phyloP scores from a whole-genome alignment of 441 rosid genomes.

The Euphorbia schlechtendalii region DNA sequence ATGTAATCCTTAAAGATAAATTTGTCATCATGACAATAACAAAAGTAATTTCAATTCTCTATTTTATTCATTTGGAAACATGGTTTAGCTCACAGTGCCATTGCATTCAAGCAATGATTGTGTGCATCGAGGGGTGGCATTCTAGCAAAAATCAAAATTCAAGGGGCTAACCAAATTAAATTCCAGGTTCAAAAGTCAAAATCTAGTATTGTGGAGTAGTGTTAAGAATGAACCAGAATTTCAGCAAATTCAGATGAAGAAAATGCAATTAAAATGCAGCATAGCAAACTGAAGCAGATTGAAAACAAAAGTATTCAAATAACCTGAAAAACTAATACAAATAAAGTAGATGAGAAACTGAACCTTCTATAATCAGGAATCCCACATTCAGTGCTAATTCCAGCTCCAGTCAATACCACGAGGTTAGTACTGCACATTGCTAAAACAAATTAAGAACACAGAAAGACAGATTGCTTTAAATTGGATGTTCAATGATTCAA shows the following conservation, averaged over 20 bases:
- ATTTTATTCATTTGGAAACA: too few species aligned
- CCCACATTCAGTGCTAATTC: constrained; percentile 88
- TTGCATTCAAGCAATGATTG: neutral
- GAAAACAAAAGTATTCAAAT: neutral
- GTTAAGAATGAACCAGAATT: neutral
- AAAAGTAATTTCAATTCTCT: neutral
- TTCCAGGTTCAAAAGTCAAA: neutral
- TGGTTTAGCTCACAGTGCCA: neutral
- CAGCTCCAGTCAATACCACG: constrained; percentile 81
- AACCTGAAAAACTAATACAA: neutral
- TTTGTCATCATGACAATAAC: neutral
- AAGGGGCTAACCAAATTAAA: neutral
- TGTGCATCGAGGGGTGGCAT: neutral
- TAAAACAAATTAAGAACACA: neutral
- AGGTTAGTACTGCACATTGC: constrained; percentile 50
- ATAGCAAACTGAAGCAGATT: neutral
- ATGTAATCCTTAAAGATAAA: neutral
- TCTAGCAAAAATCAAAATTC: neutral
- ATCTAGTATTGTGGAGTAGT: neutral
- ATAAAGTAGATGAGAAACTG: neutral
- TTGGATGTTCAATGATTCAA: neutral
- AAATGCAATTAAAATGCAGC: neutral
- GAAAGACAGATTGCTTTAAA: neutral
- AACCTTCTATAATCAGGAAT: constrained; percentile 98
- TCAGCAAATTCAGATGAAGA: neutral